phyloP scores from a whole-genome alignment of 2,329 filamentous ascomycete species.

The Pestalotiopsis sp. region DNA sequence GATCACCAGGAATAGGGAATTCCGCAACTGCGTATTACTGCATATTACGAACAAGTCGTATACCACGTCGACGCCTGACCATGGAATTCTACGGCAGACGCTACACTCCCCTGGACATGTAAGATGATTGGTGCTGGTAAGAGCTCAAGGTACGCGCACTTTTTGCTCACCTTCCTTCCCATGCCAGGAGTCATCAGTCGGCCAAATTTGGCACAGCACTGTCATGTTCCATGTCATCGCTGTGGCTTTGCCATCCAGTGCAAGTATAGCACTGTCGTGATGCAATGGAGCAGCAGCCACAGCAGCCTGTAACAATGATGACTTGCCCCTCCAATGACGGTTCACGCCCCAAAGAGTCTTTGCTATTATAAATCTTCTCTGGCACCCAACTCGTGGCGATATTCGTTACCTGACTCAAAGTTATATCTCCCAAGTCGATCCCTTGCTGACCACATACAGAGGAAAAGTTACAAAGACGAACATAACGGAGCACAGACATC shows the following conservation, averaged over 20 bases:
- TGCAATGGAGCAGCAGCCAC: not conserved
- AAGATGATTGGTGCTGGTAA: not conserved
- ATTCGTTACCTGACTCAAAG: not conserved
- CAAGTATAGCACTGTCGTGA: not conserved
- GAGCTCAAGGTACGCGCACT: not conserved
- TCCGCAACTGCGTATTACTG: not conserved
- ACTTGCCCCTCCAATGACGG: not conserved
- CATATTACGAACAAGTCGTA: not conserved
- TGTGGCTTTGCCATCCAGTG: not conserved
- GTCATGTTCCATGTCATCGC: not conserved
- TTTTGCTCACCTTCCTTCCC: not conserved
- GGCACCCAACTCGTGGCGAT: not conserved
- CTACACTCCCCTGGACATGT: not conserved
- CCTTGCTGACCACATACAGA: not conserved
- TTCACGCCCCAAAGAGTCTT: not conserved
- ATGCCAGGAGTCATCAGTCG: not conserved
- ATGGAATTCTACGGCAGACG: not conserved
- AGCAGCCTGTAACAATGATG: not conserved
- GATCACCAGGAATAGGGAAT: not conserved
- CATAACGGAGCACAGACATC: not conserved
- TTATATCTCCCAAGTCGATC: not conserved
- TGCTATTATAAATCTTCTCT: not conserved
- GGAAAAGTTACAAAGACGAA: not conserved
- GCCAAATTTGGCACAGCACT: not conserved
- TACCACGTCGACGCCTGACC: not conserved